Base-by-base conservation (phyloP, 768 basidiomycete species). In the Boletus sensibilis region DNA sequence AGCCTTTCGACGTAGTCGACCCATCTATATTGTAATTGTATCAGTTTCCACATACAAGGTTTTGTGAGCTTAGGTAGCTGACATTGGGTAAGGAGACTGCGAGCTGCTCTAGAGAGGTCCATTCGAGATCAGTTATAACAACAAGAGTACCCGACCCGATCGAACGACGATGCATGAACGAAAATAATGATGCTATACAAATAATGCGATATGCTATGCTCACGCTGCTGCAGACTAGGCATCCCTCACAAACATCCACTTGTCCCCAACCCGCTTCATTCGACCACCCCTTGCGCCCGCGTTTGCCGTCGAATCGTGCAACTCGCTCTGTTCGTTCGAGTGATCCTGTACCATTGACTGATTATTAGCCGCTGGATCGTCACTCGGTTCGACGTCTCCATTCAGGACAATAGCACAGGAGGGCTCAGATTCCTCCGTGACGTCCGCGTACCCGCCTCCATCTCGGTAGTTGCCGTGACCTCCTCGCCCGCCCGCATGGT, bases 231-330 rank as follows among this genome's bases (percentile, higher is more conserved):
- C 34, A 16, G 27, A 57, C 63, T 63, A 55, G 65, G 5, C 57
- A 56, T 77, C 78, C 60, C 76, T 80, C 60, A 85, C 82, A 72
- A 87, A 90, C 50, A 85, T 72, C 90, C 88, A 90, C 64, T 80
- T 83, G 70, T 85, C 89, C 40, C 83, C 87, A 21, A 89, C 75
- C 62, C 77, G 81, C 72, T 84, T 82, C 88, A 90, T 90, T 56
- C 79, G 75, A 31, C 82, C 80, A 23, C 68, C 58, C 33, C 71
- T 67, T 27, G 44, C 54, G 4, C 60, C 65, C n/a, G 27, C 18
- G 25, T 50, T 6, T 20, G 52, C 64, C 38, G 2, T 13, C 23
- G 11, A 18, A 11, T 52, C 51, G 33, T 44, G 10, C 38, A 9
- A 7, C 14, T 61, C 46, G 25, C 12, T 40, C 34, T 45, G n/a